Evolutionary conservation across 2,329 filamentous ascomycete genomes (phyloP).

Genomic region (Hymenoscyphus repandus): DNA sequence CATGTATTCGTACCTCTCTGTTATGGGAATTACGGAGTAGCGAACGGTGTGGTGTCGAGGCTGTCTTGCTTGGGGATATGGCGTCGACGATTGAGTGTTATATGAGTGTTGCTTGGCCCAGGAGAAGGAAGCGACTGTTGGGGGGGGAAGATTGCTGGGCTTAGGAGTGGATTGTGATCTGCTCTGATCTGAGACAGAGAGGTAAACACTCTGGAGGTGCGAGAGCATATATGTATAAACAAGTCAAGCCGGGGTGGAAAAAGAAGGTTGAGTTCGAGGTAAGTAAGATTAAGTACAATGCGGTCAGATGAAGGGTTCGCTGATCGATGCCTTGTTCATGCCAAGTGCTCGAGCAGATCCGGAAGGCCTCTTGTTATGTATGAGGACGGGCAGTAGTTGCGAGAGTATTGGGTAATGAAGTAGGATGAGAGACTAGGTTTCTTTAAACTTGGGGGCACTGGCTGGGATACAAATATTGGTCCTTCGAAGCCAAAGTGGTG

Average conservation of each 20-base stretch:
- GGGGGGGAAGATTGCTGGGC: constrained; percentile 7
- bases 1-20: not conserved
- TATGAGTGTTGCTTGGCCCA: not conserved
- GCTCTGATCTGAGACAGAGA: constrained; percentile 24
- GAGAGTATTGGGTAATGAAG: constrained; percentile 1
- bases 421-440: constrained; percentile 2
- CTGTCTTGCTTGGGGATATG: not conserved
- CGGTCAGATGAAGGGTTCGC: constrained; percentile 18
- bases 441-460: constrained; percentile 12
- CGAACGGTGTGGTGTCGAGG: not conserved
- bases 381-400: constrained; percentile 4
- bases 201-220: constrained; percentile 11
- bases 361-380: constrained; percentile 8
- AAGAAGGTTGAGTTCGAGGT: constrained; percentile 10
- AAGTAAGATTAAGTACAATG: constrained; percentile 28
- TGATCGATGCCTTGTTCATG: constrained; percentile 20
- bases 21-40: not conserved
- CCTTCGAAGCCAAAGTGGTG: not conserved
- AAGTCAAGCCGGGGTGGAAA: constrained; percentile 4
- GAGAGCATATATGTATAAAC: constrained; percentile 23
- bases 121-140: constrained; percentile 12
- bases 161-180: constrained; percentile 12
- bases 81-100: not conserved
- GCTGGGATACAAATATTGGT: constrained; percentile 17
- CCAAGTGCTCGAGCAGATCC: constrained; percentile 9